Percentiles rank a stretch among this genome's conserved stretches.
Evolutionary conservation across 805 yeast genomes (phyloP).

Genomic region (Cyberlindnera euphorbiae): DNA sequence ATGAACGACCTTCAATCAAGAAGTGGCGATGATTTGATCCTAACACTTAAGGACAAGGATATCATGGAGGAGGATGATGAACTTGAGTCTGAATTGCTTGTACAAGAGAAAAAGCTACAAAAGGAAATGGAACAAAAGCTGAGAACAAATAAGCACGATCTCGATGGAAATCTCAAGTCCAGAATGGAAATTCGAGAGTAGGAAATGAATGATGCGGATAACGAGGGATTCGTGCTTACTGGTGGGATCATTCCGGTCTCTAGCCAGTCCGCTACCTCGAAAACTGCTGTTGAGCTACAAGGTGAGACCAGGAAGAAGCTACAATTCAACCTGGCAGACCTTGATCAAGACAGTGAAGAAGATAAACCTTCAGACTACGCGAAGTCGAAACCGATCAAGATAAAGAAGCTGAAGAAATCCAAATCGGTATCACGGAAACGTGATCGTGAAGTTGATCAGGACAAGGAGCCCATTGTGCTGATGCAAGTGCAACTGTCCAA

Average conservation of each 20-base stretch:
- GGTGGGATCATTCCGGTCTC: constrained; percentile 6
- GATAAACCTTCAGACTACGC: constrained; percentile 20
- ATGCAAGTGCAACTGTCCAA: constrained; percentile 25
- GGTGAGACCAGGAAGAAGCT: constrained; percentile 3
- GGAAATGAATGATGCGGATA: constrained; percentile 7
- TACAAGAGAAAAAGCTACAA: constrained; percentile 15
- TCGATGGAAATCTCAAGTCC: constrained; percentile 13
- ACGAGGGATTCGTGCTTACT: constrained; percentile 15
- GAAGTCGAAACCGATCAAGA: constrained; percentile 26
- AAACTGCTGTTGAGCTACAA: neutral
- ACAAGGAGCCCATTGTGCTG: too few relatives aligned
- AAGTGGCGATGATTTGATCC: constrained; percentile 12
- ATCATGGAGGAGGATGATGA: constrained; percentile 22
- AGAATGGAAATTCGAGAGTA: constrained; percentile 17
- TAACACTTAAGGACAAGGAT: constrained; percentile 23
- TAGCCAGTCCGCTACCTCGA: too few relatives aligned
- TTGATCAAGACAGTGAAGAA: constrained; percentile 10
- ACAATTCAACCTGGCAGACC: constrained; percentile 13
- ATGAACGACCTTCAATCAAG: constrained; percentile 10
- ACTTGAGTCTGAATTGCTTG: constrained; percentile 19
- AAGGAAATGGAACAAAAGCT: constrained; percentile 14
- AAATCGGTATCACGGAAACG: constrained; percentile 9
- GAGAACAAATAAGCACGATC: constrained; percentile 10
- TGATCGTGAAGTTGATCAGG: constrained; percentile 3
- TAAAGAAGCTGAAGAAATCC: constrained; percentile 24